Percentiles rank a stretch among this genome's conserved stretches.
Conservation (phyloP, 768 basidiomycete species). For the Pisolithus microcarpus region DNA sequence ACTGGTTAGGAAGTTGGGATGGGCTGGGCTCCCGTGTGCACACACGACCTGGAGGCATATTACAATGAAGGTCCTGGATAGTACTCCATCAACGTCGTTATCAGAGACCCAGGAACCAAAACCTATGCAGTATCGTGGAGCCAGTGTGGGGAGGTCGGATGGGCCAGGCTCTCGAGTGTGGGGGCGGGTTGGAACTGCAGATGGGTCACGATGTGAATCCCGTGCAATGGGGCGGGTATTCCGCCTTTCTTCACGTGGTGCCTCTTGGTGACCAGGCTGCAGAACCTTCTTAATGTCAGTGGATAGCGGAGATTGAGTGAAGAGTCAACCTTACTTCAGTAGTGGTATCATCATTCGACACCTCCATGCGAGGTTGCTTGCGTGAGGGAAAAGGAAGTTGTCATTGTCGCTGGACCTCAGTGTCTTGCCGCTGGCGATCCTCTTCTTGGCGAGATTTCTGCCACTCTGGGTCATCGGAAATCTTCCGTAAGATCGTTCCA, state of each 20-base stretch:
- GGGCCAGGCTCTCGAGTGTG: no score
- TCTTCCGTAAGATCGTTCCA: neutral
- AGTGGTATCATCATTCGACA: neutral
- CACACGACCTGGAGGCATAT: no score
- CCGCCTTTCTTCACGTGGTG: neutral
- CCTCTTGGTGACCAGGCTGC: neutral
- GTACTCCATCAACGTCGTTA: no score
- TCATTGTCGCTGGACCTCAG: neutral
- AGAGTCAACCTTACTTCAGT: neutral
- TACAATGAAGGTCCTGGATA: no score
- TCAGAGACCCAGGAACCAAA: no score
- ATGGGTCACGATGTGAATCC: neutral
- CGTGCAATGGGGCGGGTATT: neutral
- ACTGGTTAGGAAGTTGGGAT: no score
- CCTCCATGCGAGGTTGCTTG: neutral
- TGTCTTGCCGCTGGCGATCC: neutral
- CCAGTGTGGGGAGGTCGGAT: no score
- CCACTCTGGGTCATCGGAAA: neutral
- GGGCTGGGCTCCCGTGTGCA: no score
- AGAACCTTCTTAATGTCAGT: neutral
- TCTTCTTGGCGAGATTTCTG: neutral
- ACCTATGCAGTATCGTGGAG: no score
- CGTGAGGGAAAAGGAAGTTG: neutral
- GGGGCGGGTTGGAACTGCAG: neutral
- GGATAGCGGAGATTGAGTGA: neutral